A percentile compares a stretch with the other conserved stretches of the same genome.
phyloP scores from a whole-genome alignment of 768 basidiomycete genomes.

The Naganishia antarctica region DNA sequence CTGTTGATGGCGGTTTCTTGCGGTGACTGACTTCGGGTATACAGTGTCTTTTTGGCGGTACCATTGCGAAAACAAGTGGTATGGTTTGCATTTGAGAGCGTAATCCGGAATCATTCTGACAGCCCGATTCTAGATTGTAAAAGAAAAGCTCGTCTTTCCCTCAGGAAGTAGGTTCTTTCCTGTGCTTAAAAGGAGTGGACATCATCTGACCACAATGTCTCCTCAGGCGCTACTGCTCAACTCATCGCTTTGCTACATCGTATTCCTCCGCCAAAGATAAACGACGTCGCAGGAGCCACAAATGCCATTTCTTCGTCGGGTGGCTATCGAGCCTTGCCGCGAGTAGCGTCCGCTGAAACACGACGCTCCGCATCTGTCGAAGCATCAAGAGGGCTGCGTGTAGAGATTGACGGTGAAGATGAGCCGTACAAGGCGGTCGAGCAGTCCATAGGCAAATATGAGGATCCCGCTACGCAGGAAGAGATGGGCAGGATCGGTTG shows the following conservation, averaged over 20 bases:
- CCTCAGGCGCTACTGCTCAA: slow-evolving; percentile 76
- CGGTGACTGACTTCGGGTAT: too few species aligned
- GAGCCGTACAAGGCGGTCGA: slow-evolving; percentile 18
- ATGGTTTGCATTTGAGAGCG: slow-evolving; percentile 39
- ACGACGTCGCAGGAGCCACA: background rate
- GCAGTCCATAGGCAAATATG: slow-evolving; percentile 33
- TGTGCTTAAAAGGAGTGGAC: background rate
- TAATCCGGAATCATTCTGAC: background rate
- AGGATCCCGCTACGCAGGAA: slow-evolving; percentile 42
- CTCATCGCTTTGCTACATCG: slow-evolving; percentile 84
- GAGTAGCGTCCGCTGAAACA: background rate
- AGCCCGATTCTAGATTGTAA: slow-evolving; percentile 62
- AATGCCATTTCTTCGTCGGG: background rate
- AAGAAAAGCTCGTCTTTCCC: slow-evolving; percentile 89
- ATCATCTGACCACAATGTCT: background rate
- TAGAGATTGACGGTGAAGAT: slow-evolving; percentile 48
- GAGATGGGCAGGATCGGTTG: slow-evolving; percentile 66
- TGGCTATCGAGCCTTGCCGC: background rate
- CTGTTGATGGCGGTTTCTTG: background rate
- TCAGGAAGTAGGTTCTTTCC: slow-evolving; percentile 61
- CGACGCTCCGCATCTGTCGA: background rate
- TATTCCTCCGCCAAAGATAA: slow-evolving; percentile 38
- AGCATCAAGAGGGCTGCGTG: background rate
- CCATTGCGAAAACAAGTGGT: slow-evolving; percentile 93
- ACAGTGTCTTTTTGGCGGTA: slow-evolving; percentile 87